Base-by-base conservation (phyloP, 257 asterid species). In the Lantana camara region DNA sequence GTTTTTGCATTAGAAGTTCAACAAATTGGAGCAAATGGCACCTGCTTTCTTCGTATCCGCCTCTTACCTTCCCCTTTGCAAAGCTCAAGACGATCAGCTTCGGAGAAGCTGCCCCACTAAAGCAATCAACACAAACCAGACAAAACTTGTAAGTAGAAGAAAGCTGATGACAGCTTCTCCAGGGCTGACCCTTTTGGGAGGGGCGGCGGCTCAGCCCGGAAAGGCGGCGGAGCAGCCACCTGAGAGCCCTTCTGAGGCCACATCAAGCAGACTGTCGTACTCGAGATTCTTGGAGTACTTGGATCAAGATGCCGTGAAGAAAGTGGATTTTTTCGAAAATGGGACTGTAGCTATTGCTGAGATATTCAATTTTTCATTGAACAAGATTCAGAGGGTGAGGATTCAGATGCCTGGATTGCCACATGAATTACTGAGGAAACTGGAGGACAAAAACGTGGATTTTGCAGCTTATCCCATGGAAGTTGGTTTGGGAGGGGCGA, bases 321-420 rank as follows among this genome's bases (percentile, higher is more conserved):
- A 80, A 64, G 92, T 87, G 17, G 92, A 87, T 61, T 67, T 87
- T 50, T 84, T 76, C 19, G 77, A 84, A 52, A 87, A 82, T 57
- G 87, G 85, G 1, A 80, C 79, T 0, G 80, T 82, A 2, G 95
- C 90, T 0, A 81, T 84, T 44, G 92, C 78, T 17, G 90, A 87
- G 85, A 62, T 82, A 59, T 76, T 71, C 65, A 80, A 76, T 76
- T 80, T 87, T 32, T 75, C 60, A 6, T 15, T 80, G 37, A 72
- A 70, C 47, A 81, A 82, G 64, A 69, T 74, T 57, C 95, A 78
- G 75, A 82, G 90, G 60, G 90, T 86, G 9, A 81, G 64, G 59
- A 21, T 86, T 59, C 90, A 83, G 75, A 55, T 86, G 11, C 91
- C 91, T 20, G 83, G 90, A 53, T 75, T 87, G 83, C 85, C 80